phyloP scores from a whole-genome alignment of 1,284 basidiomycete species.

The Fomitopsis schrenkii region DNA sequence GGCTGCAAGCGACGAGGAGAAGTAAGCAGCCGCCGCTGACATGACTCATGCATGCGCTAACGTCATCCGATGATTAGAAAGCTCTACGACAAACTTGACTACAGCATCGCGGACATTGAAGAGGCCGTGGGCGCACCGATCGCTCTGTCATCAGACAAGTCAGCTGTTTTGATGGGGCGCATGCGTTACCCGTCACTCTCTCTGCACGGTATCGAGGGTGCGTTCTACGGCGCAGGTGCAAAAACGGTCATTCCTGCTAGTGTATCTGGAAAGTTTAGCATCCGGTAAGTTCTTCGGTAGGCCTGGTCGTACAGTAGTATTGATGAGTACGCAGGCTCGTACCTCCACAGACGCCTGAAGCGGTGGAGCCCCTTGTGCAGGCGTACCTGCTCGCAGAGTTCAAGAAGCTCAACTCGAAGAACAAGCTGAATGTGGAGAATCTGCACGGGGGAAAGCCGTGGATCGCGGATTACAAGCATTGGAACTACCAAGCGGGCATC shows the following conservation, averaged over 20 bases:
- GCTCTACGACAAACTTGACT: constrained; percentile 77
- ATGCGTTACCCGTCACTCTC: constrained; percentile 89
- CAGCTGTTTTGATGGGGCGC: constrained; percentile 84
- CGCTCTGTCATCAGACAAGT: constrained; percentile 79
- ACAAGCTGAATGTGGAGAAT: constrained; percentile 64
- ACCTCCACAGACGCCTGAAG: constrained; percentile 84
- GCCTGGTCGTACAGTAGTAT: not conserved
- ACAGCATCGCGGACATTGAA: constrained; percentile 74
- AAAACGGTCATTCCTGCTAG: constrained; percentile 96
- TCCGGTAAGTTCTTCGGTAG: constrained; percentile 55
- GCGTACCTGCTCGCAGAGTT: constrained; percentile 78
- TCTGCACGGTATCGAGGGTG: constrained; percentile 96
- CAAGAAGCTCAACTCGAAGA: constrained; percentile 81
- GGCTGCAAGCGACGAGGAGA: constrained; percentile 75
- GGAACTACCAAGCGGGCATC: constrained; percentile 93
- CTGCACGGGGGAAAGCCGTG: constrained; percentile 89
- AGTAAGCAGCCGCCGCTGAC: constrained; percentile 33
- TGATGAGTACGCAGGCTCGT: constrained; percentile 51
- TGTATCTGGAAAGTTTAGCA: constrained; percentile 91
- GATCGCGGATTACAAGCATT: constrained; percentile 83
- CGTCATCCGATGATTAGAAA: constrained; percentile 30
- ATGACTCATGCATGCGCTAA: not conserved
- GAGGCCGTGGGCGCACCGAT: constrained; percentile 75
- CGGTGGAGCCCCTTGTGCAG: constrained; percentile 68
- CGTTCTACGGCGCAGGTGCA: constrained; percentile 83